Base-by-base conservation (phyloP, 306 rosid species). In the Astragalus membranaceus region DNA sequence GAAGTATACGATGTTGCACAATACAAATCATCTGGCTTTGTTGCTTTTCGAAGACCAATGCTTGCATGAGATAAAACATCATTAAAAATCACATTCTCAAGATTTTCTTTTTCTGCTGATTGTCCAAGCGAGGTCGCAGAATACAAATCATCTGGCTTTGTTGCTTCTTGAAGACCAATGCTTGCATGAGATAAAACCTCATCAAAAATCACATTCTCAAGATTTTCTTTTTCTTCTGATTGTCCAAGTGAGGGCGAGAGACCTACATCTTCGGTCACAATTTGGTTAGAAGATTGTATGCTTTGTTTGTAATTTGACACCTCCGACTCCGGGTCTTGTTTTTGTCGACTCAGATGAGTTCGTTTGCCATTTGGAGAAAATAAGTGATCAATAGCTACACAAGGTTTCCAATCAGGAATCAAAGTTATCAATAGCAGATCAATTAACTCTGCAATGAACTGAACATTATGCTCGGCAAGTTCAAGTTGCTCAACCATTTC, bases 1-100 rank as follows among this genome's bases (percentile, higher is more conserved):
- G 88, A 76, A 63, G 54, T 59, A 30, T 39, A 53, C 26, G 85
- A 83, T 30, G 15, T 71, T 59, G 57, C 78, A 10, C 58, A 63
- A 42, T 47, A 62, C 46, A 17, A 10, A 79, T 84, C 83, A 46
- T 79, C 65, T 5, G 51, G 7, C 29, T n/a, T 75, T 5, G 54
- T 64, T 54, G 57, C 37, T 35, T 65, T 75, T 20, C 11, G 72
- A 43, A n/a, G 4, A 39, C 39, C 70, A 56, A 12, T 55, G 49
- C 41, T 66, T 17, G 59, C 68, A 20, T 69, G 70, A 12, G 83
- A 78, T 42, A 17, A 35, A 32, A 10, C 57, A 11, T 79, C 76
- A 2, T 76, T 29, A 13, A 57, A 16, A 64, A 37, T 36, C 39
- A 39, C n/a, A 57, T 6, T 17, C 35, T 74, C 53, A 16, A 10